Conservation (phyloP, 352 stramenopile genomes). For the Phytophthora hibernalis region DNA sequence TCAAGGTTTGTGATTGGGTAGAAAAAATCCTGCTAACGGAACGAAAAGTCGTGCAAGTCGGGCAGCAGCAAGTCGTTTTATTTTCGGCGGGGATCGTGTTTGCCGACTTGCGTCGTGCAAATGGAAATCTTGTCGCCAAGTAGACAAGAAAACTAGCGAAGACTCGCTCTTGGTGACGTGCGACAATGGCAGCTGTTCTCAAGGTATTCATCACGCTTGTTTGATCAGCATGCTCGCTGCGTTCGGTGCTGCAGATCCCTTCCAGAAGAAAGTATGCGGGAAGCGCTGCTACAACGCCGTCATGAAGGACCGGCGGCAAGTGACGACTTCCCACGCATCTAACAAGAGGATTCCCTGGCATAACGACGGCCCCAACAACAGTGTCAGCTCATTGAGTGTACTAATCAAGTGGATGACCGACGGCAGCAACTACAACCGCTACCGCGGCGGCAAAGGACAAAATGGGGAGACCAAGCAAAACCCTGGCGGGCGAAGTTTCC, state of each 20-base stretch:
- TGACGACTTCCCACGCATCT: not conserved
- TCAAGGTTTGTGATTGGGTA: not conserved
- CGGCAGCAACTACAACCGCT: no score
- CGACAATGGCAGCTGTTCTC: not conserved
- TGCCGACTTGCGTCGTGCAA: not conserved
- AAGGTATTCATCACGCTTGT: not conserved
- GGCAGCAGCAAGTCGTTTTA: not conserved
- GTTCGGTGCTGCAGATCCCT: not conserved
- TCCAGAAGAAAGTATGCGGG: not conserved
- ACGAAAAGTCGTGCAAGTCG: not conserved
- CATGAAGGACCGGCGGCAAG: not conserved
- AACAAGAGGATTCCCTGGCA: constrained; percentile 3
- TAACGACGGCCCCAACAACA: constrained; percentile 6
- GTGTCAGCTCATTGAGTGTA: constrained; percentile 4
- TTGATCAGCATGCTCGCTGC: constrained; percentile 9
- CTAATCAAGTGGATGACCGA: constrained; percentile 13
- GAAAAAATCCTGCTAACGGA: not conserved
- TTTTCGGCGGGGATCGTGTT: not conserved
- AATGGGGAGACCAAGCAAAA: no score
- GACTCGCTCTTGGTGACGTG: not conserved
- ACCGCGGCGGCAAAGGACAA: no score
- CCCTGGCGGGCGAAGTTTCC: constrained; percentile 1
- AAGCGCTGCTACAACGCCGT: constrained; percentile 13
- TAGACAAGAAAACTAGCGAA: not conserved
- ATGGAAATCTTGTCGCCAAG: not conserved